These are phyloP conservation scores for Wickerhamiella pararugosa DNA, from an alignment of 1,139 yeast genomes.

Conservation along the genomic window DNA sequence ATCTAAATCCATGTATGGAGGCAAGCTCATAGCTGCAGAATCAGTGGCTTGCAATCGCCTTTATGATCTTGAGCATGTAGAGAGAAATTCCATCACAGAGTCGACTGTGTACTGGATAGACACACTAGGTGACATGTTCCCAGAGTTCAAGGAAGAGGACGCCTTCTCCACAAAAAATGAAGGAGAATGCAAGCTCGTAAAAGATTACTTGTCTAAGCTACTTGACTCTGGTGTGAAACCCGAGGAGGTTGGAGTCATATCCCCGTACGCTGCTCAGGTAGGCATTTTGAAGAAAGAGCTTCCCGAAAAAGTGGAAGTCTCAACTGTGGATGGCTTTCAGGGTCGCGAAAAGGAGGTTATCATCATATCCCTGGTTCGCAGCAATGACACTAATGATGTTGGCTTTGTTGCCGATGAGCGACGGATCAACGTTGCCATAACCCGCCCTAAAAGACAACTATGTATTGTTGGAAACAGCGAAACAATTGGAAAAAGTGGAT, in stretches of 20 bases:
- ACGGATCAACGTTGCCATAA: slow-evolving; percentile 17
- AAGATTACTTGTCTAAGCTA: slow-evolving; percentile 3
- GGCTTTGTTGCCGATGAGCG: slow-evolving; percentile 16
- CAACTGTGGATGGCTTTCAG: slow-evolving; percentile 79
- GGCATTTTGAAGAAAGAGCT: neutral
- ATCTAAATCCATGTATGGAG: slow-evolving; percentile 48
- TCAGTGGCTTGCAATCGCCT: slow-evolving; percentile 41
- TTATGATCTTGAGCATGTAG: slow-evolving; percentile 40
- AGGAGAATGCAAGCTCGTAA: slow-evolving; percentile 10
- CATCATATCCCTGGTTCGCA: slow-evolving; percentile 86
- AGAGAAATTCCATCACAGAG: slow-evolving; percentile 30
- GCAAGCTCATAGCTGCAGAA: slow-evolving; percentile 45
- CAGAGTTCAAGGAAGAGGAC: slow-evolving; percentile 32
- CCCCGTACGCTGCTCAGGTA: slow-evolving; percentile 13
- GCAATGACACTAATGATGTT: slow-evolving; percentile 19
- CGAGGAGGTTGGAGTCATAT: slow-evolving; percentile 11
- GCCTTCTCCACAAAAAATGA: slow-evolving; percentile 10
- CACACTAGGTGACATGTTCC: slow-evolving; percentile 72
- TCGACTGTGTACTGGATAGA: slow-evolving; percentile 64
- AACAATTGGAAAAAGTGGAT: slow-evolving; percentile 30
- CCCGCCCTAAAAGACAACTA: slow-evolving; percentile 67
- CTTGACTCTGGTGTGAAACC: slow-evolving; percentile 6
- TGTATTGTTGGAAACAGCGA: slow-evolving; percentile 82
- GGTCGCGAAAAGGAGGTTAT: slow-evolving; percentile 96
- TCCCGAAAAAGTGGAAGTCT: slow-evolving; percentile 7